Conservation (phyloP, 139 green algal genomes). For the Pycnococcus provasolii region DNA sequence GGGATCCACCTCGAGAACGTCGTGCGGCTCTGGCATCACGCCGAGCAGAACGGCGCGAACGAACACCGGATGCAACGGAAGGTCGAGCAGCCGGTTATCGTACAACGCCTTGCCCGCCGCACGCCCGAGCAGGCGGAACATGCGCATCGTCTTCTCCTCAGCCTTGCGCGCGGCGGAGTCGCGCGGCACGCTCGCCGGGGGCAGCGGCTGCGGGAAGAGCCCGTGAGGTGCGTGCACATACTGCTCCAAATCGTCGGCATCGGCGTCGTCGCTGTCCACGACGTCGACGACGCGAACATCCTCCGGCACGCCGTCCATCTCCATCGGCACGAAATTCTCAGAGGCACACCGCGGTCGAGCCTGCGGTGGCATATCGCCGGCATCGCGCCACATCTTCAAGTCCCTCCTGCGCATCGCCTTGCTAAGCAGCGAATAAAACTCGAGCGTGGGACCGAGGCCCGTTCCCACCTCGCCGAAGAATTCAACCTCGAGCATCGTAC, state of each 20-base stretch:
- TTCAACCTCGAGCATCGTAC: conserved; percentile 67
- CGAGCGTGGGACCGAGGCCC: conserved; percentile 87
- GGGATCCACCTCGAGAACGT: conserved; percentile 54
- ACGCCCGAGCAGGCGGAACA: conserved; percentile 77
- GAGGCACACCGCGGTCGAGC: not conserved
- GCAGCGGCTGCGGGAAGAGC: conserved; percentile 73
- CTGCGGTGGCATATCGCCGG: conserved; percentile 13
- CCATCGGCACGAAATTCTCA: not conserved
- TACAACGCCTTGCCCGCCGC: conserved; percentile 83
- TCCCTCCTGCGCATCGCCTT: conserved; percentile 70
- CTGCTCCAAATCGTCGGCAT: conserved; percentile 3
- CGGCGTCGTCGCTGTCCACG: not conserved
- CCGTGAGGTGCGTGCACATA: conserved; percentile 63
- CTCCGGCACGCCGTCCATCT: conserved; percentile 11
- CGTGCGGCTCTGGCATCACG: conserved; percentile 53
- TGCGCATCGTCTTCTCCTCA: conserved; percentile 14
- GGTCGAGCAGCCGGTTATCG: conserved; percentile 81
- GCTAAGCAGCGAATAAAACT: conserved; percentile 93
- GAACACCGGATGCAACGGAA: conserved; percentile 74
- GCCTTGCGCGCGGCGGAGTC: conserved; percentile 10
- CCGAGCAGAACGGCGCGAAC: conserved; percentile 43
- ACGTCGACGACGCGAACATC: not conserved
- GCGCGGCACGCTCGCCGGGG: conserved; percentile 1
- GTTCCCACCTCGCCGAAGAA: conserved; percentile 89
- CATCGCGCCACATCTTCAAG: conserved; percentile 76